Evolutionary conservation across 805 yeast genomes (phyloP).

Genomic region (Wickerhamiella brachini): DNA sequence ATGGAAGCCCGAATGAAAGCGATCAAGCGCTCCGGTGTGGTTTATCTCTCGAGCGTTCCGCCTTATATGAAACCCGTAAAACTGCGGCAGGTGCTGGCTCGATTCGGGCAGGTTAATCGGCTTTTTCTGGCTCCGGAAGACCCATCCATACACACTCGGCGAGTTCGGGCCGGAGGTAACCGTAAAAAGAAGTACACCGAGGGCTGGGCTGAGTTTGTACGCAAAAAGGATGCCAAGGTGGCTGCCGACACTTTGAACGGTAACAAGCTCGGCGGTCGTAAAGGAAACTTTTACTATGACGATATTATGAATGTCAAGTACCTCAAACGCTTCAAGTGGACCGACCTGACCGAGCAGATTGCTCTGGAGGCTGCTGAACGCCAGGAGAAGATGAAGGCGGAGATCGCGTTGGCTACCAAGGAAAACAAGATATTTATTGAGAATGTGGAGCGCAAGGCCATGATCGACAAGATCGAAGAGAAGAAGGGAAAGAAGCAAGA

Average conservation of each 20-base stretch:
- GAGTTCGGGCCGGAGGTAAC: conserved; percentile 84
- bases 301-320: conserved; percentile 87
- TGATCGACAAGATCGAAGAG: conserved; percentile 51
- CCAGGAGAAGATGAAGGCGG: conserved; percentile 76
- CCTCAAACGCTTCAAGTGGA: conserved; percentile 87
- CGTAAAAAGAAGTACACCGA: conserved; percentile 77
- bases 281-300: conserved; percentile 81
- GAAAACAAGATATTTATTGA: conserved; percentile 71
- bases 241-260: conserved; percentile 82
- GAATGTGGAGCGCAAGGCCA: conserved; percentile 77
- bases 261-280: conserved; percentile 81
- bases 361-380: conserved; percentile 81
- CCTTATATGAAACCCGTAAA: conserved; percentile 96
- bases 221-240: conserved; percentile 75
- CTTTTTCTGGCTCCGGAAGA: conserved; percentile 81
- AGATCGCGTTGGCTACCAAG: conserved; percentile 76
- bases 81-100: conserved; percentile 60
- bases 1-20: conserved; percentile 28
- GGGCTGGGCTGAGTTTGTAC: conserved; percentile 91
- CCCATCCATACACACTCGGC: conserved; percentile 41
- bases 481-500: conserved; percentile 24
- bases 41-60: conserved; percentile 82
- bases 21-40: conserved; percentile 71
- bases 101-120: conserved; percentile 83
- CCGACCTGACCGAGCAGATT: conserved; percentile 83